Base-by-base conservation (phyloP, 768 basidiomycete genomes). In the Hemileccinum rubropunctum region DNA sequence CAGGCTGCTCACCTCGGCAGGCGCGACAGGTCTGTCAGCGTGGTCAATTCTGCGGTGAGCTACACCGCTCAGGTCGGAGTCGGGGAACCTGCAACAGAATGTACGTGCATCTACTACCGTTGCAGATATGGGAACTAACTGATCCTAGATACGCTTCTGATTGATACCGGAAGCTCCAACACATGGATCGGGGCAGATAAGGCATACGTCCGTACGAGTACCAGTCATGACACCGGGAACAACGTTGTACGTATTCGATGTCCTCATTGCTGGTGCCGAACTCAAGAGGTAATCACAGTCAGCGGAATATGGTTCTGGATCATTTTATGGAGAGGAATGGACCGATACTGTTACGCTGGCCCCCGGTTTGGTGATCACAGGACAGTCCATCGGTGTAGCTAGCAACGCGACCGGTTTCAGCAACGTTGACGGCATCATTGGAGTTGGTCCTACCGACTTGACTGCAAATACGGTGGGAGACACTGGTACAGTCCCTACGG, bases 401-500 rank as follows among this genome's bases (percentile, higher is more conserved):
- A 37, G 10, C 33, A n/a, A n/a, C n/a, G n/a, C n/a, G n/a, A n/a
- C n/a, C n/a, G n/a, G n/a, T n/a, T n/a, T 20, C n/a, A 9, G 8
- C 23, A n/a, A 6, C 1, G 4, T n/a, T 17, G 39, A 48, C 14
- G 47, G 47, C 17, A 41, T 42, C 41, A 40, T 42, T 7, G 41
- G 41, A 4, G 23, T 48, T 28, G 48, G 48, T 21, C 48, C 48
- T 21, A 23, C 4, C 26, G 18, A 20, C 40, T 4, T 49, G 37
- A 37, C 42, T 6, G n/a, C 13, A 7, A n/a, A n/a, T 14, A 37
- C 33, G 2, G 47, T 42, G 12, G 8, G 39, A n/a, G 40, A 52
- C 47, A 28, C 35, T 4, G 30, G 17, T 14, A 11, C 28, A 2
- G 48, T 68, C 28, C 62, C 67, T 11, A 73, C 71, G 15, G 69